Base-by-base conservation (phyloP, 176 grass and related monocot species). In the Avena eriantha region DNA sequence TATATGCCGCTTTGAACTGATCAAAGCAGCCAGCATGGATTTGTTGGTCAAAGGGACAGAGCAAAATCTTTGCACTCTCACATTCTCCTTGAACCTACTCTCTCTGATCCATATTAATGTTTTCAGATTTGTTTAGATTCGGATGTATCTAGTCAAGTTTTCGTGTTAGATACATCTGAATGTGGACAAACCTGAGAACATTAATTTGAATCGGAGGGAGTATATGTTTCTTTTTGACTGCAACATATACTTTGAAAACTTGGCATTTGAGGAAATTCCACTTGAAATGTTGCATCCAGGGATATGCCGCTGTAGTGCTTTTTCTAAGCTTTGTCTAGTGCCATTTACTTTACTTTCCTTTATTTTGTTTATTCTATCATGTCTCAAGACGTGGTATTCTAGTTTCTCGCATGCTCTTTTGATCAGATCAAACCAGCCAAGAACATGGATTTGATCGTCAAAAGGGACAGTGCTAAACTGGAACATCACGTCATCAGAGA, bases 231-330 rank as follows among this genome's bases (percentile, higher is more conserved):
- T 17, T 66, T 17, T 33, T 31, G 18, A 33, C 22, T 22, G 11
- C 3, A 47, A 73, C 43, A 16, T 74, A 49, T 12, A 16, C 12
- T 1, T 48, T 5, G 6, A 49, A 49, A 49, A 26, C n/a, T 74
- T 74, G n/a, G 45, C 7, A 74, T 49, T 73, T 49, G 11, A 73
- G n/a, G 43, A 73, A 49, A 73, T 73, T 73, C 70, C 71, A 48
- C 45, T 26, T 26, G 14, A 48, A 48, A 73, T 73, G 43, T 48
- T 49, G 22, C 22, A 74, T 47, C 22, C 5, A 26, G 22, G 22
- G 71, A 74, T 74, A 24, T 16, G 45, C 71, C n/a, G 15, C 1
- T 1, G 4, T 29, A 15, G 5, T 49, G 13, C 45, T 23, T 74
- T 74, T 26, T 26, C 41, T 3, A 49, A 49, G 71, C 22, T 15